Base-by-base conservation (phyloP, 225 moss, liverwort and hornwort species). In the Polytrichum formosum region DNA sequence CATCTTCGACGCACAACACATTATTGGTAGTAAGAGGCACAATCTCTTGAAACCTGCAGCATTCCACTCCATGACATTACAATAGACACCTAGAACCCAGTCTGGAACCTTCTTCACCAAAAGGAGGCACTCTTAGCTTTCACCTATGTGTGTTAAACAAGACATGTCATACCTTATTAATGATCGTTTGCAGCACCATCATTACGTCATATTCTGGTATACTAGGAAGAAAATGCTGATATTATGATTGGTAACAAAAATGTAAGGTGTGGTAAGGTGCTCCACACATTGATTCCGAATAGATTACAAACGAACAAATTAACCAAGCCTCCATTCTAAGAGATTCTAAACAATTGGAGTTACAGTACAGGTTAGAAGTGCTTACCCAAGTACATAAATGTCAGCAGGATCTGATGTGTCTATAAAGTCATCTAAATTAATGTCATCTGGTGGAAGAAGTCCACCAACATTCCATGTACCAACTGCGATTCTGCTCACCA, bases 391-490 rank as follows among this genome's bases (percentile, higher is more conserved):
- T 53, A 87, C 84, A 75, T 84, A 87, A 26, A 87, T 77, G 61
- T 87, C 84, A 54, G 87, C 84, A 76, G 81, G 79, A 55, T 84
- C 64, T 37, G 84, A 81, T 18, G 61, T 79, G 68, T 87, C 81
- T 31, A 87, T 66, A 63, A 81, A 87, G 6, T 62, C 87, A 74
- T 87, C 83, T 62, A 87, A 67, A 70, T 84, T 56, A n/a, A 87
- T 73, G 64, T 87, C 84, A 18, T 87, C 84, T 60, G 76, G 69
- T 67, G 87, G 87, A 70, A 84, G 84, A 69, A 83, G 77, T n/a
- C 87, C 87, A 64, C 81, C 81, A 19, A 87, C 87, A 27, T 87
- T 87, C 87, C 84, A 84, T n/a, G 87, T 87, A 70, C 84, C 87
- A 76, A 87, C 84, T 70, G 87, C 87, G 67, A 87, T 75, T 67